Percentiles rank a stretch among this genome's conserved stretches.
Conservation (phyloP, 305 asterid species). For the Fraxinus xanthoxyloides region DNA sequence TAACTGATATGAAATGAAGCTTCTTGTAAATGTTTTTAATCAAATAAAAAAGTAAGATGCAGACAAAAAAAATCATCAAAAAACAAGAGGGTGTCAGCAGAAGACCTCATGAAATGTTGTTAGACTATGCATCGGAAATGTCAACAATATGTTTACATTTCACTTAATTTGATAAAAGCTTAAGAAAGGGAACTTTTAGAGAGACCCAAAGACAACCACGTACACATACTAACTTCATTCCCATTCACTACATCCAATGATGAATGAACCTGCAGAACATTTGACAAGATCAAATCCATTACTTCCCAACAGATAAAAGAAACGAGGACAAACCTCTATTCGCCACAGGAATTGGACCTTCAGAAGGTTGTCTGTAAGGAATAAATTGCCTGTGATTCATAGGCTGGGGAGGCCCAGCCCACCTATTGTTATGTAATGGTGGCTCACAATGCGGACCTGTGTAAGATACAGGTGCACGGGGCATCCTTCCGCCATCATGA, state of each 20-base stretch:
- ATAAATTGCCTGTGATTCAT: constrained; percentile 55
- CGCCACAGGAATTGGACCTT: constrained; percentile 64
- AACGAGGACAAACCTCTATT: constrained; percentile 60
- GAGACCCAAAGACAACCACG: constrained; percentile 11
- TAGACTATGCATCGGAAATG: not conserved
- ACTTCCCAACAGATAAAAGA: not conserved
- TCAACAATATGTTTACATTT: not conserved
- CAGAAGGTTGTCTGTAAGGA: constrained; percentile 65
- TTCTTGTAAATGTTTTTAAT: not conserved
- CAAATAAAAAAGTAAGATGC: not conserved
- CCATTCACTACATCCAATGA: not conserved
- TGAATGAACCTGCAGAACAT: not conserved
- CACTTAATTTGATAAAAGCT: not conserved
- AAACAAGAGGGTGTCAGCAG: not conserved
- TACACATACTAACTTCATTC: not conserved
- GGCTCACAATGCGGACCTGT: constrained; percentile 60
- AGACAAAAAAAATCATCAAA: not conserved
- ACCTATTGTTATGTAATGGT: constrained; percentile 48
- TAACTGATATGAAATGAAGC: not conserved
- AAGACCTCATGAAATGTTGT: not conserved
- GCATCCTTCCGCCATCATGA: constrained; percentile 55
- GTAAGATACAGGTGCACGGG: constrained; percentile 48
- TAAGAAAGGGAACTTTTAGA: not conserved
- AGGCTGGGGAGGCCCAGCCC: constrained; percentile 58
- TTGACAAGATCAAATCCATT: not conserved